Evolutionary conservation across 2,329 filamentous ascomycete genomes (phyloP), one percentile per base, ranked within the genome.

Genomic region (Lasiodiplodia hormozganensis): DNA sequence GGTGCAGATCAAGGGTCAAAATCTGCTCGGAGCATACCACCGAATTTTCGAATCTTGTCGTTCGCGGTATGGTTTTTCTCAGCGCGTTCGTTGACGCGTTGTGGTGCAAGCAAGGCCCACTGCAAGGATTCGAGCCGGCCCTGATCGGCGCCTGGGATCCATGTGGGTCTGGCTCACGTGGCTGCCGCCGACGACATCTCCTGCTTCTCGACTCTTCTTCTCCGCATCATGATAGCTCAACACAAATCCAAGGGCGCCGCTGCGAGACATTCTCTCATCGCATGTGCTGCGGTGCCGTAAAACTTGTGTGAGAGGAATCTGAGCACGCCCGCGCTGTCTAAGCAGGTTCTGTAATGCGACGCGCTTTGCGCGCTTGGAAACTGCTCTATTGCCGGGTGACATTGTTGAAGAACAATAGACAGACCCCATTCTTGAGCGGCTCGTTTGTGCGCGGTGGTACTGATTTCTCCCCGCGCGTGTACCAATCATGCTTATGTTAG

Each of bases 91-190:
- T 38, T 18, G 43, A 43, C 40, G 40, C 7, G 40, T 47, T 52
- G 62, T 28, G 53, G 53, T 57, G 58, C 65, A 67, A 43, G 36
- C 65, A 51, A 49, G 40, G 28, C 40, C n/a, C 38, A 43, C 47
- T 57, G 47, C 53, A 60, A 52, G 65, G 54, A 36, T 57, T 31
- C 25, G 54, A 21, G 40, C 40, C 65, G 36, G 51, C 52, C 40
- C 54, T 58, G 65, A 67, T 67, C 54, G 60, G 25, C 65, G 25
- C 16, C 65, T 40, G 54, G 65, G 65, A 67, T 67, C 38, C n/a
- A 47, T 23, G 53, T 51, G 40, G 40, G 52, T n/a, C 43, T 16
- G 23, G 12, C 25, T 34, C 38, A 51, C 28, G 51, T 47, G 52
- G 52, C 16, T 14, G 51, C 47, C n/a, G 34, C 36, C 51, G 36